phyloP scores from a whole-genome alignment of 371 early-diverging fungal genomes.

The Apophysomyces ossiformis region DNA sequence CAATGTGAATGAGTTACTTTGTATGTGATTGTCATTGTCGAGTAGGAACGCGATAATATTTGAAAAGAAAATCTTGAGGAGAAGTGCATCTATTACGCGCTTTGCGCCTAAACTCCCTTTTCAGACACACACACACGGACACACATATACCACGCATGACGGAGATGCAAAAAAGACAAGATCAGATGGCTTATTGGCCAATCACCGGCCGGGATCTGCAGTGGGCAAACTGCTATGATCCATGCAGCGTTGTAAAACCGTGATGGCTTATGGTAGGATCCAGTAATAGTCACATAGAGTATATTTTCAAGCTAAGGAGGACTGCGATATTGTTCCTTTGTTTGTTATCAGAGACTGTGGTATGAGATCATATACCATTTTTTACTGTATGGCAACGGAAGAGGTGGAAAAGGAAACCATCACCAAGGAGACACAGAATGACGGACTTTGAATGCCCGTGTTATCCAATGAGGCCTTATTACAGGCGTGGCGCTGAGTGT shows the following conservation, averaged over 20 bases:
- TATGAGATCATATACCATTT: background rate
- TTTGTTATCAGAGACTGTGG: no score
- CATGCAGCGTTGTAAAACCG: no score
- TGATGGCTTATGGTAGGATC: no score
- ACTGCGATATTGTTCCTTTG: no score
- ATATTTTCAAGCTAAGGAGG: no score
- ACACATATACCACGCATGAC: background rate
- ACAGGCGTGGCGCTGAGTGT: background rate
- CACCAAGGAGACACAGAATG: background rate
- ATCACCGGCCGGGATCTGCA: background rate
- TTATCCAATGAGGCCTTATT: background rate
- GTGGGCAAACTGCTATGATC: background rate
- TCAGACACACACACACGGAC: no score
- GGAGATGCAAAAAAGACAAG: background rate
- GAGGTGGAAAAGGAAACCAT: background rate
- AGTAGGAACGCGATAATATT: slow-evolving; percentile 5
- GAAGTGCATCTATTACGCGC: background rate
- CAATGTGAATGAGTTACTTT: background rate
- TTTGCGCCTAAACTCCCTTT: background rate
- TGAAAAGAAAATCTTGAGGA: background rate
- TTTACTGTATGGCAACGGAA: background rate
- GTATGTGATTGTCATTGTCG: slow-evolving; percentile 21
- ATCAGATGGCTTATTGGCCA: background rate
- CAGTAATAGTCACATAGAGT: no score
- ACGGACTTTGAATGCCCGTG: background rate